A percentile compares a stretch with the other conserved stretches of the same genome.
Conservation (phyloP, 352 stramenopile genomes). For the Pythium folliculosum region DNA sequence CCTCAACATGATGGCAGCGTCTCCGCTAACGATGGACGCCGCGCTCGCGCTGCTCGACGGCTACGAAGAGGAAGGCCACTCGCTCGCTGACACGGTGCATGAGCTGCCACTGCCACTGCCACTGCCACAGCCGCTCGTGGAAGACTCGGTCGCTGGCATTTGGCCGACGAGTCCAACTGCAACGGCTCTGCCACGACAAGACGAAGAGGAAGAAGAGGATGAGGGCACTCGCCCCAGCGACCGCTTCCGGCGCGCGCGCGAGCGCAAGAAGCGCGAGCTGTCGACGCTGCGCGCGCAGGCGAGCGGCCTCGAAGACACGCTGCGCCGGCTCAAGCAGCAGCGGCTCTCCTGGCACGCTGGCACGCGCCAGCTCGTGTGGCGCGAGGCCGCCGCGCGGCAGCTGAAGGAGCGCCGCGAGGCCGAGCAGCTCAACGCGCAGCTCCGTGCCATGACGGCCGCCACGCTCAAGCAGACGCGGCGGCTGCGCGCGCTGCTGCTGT, state of each 20-base stretch:
- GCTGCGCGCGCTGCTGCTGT: background rate
- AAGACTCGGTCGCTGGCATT: background rate
- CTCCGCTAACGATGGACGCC: constrained; percentile 9
- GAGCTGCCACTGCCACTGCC: background rate
- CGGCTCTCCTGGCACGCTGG: background rate
- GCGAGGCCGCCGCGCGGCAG: constrained; percentile 8
- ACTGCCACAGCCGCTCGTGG: background rate
- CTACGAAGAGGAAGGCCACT: constrained; percentile 8
- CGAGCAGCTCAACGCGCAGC: constrained; percentile 16
- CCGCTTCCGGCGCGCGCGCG: constrained; percentile 17
- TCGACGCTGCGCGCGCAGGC: background rate
- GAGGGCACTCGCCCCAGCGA: background rate
- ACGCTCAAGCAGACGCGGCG: constrained; percentile 12
- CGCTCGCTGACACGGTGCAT: background rate
- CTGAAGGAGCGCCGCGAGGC: constrained; percentile 12
- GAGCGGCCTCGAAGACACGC: constrained; percentile 5
- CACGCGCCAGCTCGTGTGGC: constrained; percentile 6
- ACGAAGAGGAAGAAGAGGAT: background rate
- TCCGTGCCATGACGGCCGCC: constrained; percentile 7
- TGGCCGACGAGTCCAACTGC: background rate
- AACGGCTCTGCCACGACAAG: background rate
- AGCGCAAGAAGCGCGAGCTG: constrained; percentile 22
- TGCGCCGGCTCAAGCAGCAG: constrained; percentile 15
- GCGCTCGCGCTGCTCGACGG: constrained; percentile 14
- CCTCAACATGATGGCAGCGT: background rate